Base-by-base conservation (phyloP, 2,329 filamentous ascomycete genomes). In the Diaporthe velutina region DNA sequence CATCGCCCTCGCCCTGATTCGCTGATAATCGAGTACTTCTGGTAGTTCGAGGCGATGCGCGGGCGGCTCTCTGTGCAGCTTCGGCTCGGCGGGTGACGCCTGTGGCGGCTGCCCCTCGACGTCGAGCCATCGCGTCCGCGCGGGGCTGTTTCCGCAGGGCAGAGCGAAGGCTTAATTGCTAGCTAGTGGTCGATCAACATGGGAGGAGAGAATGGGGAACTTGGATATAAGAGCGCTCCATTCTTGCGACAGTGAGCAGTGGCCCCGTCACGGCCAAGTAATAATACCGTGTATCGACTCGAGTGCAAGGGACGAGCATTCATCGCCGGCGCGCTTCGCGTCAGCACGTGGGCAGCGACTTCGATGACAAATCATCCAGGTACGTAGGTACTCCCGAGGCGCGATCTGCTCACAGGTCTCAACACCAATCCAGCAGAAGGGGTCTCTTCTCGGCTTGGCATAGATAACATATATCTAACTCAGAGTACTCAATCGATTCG, bases 21-120 rank as follows among this genome's bases (percentile, higher is more conserved):
- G 78, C 74, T 28, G 79, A 80, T 8, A 80, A 79, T 45, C 74
- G 71, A 79, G 79, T 74, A 8, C 78, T 79, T 58, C 76, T 71
- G 77, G 79, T 74, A 10, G 78, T 79, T 66, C 75, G 54, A 25
- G 79, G 77, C 28, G 79, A 71, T 22, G 78, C 70, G 30, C 58
- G 71, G 13, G 67, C 50, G 15, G 42, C 45, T 35, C 74, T 73
- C 19, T 35, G 73, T 38, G 75, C 40, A 52, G 75, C 68, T 38
- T 75, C 70, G 38, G 74, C 70, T n/a, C 74, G 35, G n/a, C 64
- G 70, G 33, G 45, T 64, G 33, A 70, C 50, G 50, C 75, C 75
- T 15, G 73, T 48, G 19, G 45, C 50, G n/a, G 68, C 60, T n/a
- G 35, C 73, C 61, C 73, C 54, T 70, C 70, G 61, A 13, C 55